Evolutionary conservation across 2,329 filamentous ascomycete species (phyloP).

Genomic region (Aspergillus proliferans): DNA sequence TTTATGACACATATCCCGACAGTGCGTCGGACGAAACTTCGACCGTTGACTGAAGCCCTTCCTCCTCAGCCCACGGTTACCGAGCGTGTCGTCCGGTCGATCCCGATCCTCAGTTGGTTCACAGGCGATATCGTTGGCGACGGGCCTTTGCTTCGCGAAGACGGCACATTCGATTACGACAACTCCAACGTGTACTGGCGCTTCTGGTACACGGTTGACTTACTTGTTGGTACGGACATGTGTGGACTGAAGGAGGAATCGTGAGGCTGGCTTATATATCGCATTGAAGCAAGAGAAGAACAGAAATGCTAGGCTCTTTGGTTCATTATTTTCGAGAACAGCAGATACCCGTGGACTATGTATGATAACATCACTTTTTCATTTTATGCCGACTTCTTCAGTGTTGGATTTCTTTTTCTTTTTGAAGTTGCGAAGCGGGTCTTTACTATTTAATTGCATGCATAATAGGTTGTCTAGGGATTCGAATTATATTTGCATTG

Average conservation of each 20-base stretch:
- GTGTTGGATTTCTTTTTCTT: neutral
- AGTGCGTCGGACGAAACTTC: constrained; percentile 58
- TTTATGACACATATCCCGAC: constrained; percentile 57
- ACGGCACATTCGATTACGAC: constrained; percentile 61
- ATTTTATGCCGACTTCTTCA: neutral
- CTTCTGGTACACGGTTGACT: constrained; percentile 54
- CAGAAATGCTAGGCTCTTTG: neutral
- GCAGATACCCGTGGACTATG: constrained; percentile 1
- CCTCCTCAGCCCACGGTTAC: constrained; percentile 61
- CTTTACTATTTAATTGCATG: neutral
- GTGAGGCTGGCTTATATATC: constrained; percentile 15
- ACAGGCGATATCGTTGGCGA: constrained; percentile 49
- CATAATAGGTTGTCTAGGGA: too few species aligned
- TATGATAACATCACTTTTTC: neutral
- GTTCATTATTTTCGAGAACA: neutral
- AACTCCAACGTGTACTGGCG: constrained; percentile 56
- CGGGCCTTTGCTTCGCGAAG: constrained; percentile 40
- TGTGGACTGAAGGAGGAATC: constrained; percentile 53
- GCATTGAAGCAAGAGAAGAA: neutral
- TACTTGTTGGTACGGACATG: constrained; percentile 53
- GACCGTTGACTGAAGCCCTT: constrained; percentile 64
- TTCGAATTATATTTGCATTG: too few species aligned
- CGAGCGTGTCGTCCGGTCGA: constrained; percentile 58
- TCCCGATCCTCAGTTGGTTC: constrained; percentile 68
- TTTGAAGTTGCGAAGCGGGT: neutral